Base-by-base conservation (phyloP, 305 asterid genomes). In the Fraxinus baroniana region DNA sequence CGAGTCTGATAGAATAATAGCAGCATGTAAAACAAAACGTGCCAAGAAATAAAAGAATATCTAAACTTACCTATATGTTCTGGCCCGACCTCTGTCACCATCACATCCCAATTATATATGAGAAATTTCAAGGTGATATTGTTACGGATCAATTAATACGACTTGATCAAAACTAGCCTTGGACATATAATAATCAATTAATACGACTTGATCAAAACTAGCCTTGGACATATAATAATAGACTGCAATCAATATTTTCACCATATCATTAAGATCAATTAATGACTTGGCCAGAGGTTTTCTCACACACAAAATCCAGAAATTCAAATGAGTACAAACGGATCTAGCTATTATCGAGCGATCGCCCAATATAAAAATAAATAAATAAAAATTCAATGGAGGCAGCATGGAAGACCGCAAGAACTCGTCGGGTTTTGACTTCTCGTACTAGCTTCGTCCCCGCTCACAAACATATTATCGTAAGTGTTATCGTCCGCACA, bases 41-140 rank as follows among this genome's bases (percentile, higher is more conserved):
- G 95, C 88, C 86, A 78, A 82, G 88, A 88, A 85, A 83, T 90
- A 76, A 86, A 88, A 85, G 93, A 75, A 87, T 89, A 86, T 22
- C 89, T 89, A 79, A 78, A 22, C 80, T 85, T 83, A 80, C 87
- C 82, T 13, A n/a, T 66, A 4, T 0, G 75, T 28, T 68, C 8
- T 68, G 75, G 20, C 13, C 30, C 39, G 5, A 18, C 64, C 24
- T 17, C 64, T n/a, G 64, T 55, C 64, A n/a, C 22, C 75, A 28
- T 68, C 74, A 66, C n/a, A 26, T 10, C 36, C 37, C 35, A 24
- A 10, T 41, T 24, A 4, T 28, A 68, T 55, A n/a, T 55, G 24
- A 55, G 64, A 55, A 55, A 55, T 55, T 55, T 55, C 24, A 55
- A 55, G 9, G 24, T 46, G 57, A 41, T 10, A 10, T 2, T 41